These are phyloP conservation scores for Kodamaea sp. DNA, from an alignment of 1,139 yeast species.

Conservation along the genomic window DNA sequence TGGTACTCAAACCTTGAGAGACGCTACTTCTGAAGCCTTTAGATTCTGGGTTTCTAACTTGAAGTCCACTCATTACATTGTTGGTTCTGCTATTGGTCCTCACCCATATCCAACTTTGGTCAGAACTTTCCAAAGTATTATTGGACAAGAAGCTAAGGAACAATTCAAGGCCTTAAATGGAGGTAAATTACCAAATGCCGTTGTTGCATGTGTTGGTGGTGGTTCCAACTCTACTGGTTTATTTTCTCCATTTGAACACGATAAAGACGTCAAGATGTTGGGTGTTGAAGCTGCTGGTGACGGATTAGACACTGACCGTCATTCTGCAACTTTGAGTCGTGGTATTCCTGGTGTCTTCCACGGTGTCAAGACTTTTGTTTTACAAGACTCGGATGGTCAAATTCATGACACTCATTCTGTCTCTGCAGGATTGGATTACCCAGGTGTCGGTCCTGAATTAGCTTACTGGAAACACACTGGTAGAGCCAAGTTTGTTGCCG, in stretches of 20 bases:
- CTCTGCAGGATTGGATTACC: slow-evolving; percentile 97
- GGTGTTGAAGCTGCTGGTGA: slow-evolving; percentile 99
- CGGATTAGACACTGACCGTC: slow-evolving; percentile 81
- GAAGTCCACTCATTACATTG: slow-evolving; percentile 84
- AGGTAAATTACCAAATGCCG: slow-evolving; percentile 85
- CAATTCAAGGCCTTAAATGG: slow-evolving; percentile 76
- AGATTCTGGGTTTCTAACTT: slow-evolving; percentile 92
- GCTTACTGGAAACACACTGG: slow-evolving; percentile 94
- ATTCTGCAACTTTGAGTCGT: slow-evolving; percentile 88
- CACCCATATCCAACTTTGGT: slow-evolving; percentile 98
- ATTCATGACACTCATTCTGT: slow-evolving; percentile 97
- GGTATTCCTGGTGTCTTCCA: slow-evolving; percentile 98
- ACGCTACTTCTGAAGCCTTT: slow-evolving; percentile 96
- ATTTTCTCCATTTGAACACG: slow-evolving; percentile 90
- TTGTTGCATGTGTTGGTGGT: slow-evolving; percentile 99
- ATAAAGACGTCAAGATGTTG: slow-evolving; percentile 66
- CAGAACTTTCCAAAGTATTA: slow-evolving; percentile 96
- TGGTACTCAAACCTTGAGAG: slow-evolving; percentile 94
- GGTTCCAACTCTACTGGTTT: slow-evolving; percentile 97
- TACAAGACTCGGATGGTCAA: slow-evolving; percentile 91
- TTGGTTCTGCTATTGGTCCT: slow-evolving; percentile 98
- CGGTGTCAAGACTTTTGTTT: slow-evolving; percentile 91
- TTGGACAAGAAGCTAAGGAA: slow-evolving; percentile 91
- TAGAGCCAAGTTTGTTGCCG: slow-evolving; percentile 86
- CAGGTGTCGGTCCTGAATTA: slow-evolving; percentile 98